Evolutionary conservation across 805 yeast species (phyloP).

Genomic region (Clavispora carvajalis): DNA sequence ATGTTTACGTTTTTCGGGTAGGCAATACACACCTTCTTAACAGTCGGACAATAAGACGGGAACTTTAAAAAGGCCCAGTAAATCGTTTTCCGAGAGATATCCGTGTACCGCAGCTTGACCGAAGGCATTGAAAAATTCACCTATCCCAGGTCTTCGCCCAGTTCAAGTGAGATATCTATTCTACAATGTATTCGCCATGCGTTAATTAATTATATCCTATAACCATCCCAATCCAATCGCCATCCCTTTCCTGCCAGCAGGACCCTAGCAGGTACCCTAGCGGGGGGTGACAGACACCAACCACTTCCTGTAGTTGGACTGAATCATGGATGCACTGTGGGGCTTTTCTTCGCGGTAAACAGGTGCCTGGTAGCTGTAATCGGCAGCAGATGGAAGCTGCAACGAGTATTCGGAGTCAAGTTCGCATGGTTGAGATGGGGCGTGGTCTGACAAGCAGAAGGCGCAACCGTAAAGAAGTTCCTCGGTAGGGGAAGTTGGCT

Average conservation of each 20-base stretch:
- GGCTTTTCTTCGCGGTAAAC: constrained; percentile 8
- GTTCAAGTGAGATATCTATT: too few relatives aligned
- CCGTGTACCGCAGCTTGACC: too few relatives aligned
- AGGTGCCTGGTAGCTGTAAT: constrained; percentile 8
- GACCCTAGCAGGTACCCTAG: constrained; percentile 1
- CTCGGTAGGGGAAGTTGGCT: constrained; percentile 8
- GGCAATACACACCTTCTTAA: too few relatives aligned
- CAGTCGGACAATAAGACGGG: too few relatives aligned
- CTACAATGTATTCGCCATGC: not conserved
- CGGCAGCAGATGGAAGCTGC: constrained; percentile 11
- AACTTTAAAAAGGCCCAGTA: too few relatives aligned
- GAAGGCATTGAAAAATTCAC: too few relatives aligned
- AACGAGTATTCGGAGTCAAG: constrained; percentile 9
- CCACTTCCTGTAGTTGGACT: constrained; percentile 19
- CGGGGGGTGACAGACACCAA: constrained; percentile 16
- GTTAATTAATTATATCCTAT: not conserved
- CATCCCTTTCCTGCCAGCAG: constrained; percentile 1
- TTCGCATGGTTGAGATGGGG: constrained; percentile 13
- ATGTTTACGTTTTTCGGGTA: too few relatives aligned
- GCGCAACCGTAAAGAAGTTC: constrained; percentile 16
- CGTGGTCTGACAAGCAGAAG: constrained; percentile 13
- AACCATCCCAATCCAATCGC: not conserved
- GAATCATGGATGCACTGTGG: constrained; percentile 6
- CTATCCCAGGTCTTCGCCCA: too few relatives aligned
- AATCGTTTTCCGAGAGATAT: too few relatives aligned